phyloP scores from a whole-genome alignment of 495 filamentous ascomycete species.

The Geoglossum glabrum region DNA sequence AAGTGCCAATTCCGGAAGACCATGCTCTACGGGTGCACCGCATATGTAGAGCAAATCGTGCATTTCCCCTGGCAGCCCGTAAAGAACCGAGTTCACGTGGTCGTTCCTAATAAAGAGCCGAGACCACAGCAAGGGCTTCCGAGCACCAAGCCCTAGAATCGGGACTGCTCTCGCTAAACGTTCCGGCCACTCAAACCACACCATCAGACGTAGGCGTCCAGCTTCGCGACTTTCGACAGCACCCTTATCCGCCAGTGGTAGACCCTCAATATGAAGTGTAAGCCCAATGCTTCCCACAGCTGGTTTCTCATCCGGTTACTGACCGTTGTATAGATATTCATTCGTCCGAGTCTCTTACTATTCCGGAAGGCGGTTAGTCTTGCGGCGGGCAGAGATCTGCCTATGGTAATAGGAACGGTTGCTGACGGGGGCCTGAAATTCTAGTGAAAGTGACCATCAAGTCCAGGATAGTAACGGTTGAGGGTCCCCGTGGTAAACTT shows the following conservation, averaged over 20 bases:
- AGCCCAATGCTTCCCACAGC: not conserved
- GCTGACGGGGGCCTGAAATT: constrained; percentile 18
- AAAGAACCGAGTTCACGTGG: not conserved
- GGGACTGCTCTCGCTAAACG: not conserved
- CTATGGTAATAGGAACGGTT: not conserved
- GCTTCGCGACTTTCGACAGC: not conserved
- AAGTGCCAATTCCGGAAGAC: no score
- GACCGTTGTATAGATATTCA: constrained; percentile 43
- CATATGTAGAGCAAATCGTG: no score
- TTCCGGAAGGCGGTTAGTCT: constrained; percentile 89
- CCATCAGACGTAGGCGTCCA: not conserved
- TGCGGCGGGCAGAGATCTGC: no score
- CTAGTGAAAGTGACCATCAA: constrained; percentile 92
- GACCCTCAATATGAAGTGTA: not conserved
- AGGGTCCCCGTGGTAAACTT: constrained; percentile 90
- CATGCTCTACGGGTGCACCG: no score
- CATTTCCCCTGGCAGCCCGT: no score
- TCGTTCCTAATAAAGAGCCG: not conserved
- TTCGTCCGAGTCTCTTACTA: constrained; percentile 76
- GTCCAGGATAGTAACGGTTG: constrained; percentile 84
- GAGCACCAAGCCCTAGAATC: not conserved
- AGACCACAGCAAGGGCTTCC: not conserved
- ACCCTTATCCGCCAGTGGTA: not conserved
- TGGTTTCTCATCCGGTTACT: not conserved
- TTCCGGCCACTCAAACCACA: not conserved